These are phyloP conservation scores for Stemphylium beticola DNA, from an alignment of 2,329 filamentous ascomycete genomes.

Conservation along the genomic window DNA sequence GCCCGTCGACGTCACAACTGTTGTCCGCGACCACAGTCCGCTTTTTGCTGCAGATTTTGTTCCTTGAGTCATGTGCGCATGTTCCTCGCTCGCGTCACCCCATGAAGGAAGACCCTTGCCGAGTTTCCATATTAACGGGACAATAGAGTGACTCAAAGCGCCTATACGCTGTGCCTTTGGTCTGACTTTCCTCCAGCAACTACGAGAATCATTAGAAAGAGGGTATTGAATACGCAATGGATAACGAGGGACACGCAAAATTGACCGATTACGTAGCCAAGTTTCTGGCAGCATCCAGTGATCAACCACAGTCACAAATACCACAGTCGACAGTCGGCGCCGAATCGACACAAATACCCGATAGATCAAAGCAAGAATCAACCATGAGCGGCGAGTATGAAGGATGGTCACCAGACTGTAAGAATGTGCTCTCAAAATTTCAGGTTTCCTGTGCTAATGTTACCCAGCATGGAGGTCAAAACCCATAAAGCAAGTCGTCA, in stretches of 20 bases:
- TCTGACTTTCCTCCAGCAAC: background rate
- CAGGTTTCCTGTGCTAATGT: slow-evolving; percentile 14
- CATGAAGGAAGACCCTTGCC: slow-evolving; percentile 16
- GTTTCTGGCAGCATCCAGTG: slow-evolving; percentile 11
- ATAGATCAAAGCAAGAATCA: slow-evolving; percentile 8
- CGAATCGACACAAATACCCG: slow-evolving; percentile 3
- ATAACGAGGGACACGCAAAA: slow-evolving; percentile 17
- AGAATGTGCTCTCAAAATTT: background rate
- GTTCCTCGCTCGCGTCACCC: slow-evolving; percentile 24
- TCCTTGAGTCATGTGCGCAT: slow-evolving; percentile 30
- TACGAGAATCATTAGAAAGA: too few species aligned
- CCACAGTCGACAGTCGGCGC: background rate
- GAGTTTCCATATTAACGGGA: slow-evolving; percentile 24
- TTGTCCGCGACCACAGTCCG: background rate
- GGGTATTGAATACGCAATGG: slow-evolving; percentile 3
- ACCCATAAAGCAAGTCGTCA: slow-evolving; percentile 77
- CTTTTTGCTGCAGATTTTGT: slow-evolving; percentile 12
- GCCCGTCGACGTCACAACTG: background rate
- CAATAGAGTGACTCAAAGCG: slow-evolving; percentile 21
- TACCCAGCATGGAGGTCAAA: slow-evolving; percentile 73
- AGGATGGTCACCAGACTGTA: slow-evolving; percentile 52
- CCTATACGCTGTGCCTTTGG: background rate
- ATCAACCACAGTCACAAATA: slow-evolving; percentile 2
- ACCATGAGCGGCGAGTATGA: slow-evolving; percentile 8
- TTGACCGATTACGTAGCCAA: slow-evolving; percentile 20